Evolutionary conservation across 164 flowering plant species (phyloP).

Genomic region (Piper betle): DNA sequence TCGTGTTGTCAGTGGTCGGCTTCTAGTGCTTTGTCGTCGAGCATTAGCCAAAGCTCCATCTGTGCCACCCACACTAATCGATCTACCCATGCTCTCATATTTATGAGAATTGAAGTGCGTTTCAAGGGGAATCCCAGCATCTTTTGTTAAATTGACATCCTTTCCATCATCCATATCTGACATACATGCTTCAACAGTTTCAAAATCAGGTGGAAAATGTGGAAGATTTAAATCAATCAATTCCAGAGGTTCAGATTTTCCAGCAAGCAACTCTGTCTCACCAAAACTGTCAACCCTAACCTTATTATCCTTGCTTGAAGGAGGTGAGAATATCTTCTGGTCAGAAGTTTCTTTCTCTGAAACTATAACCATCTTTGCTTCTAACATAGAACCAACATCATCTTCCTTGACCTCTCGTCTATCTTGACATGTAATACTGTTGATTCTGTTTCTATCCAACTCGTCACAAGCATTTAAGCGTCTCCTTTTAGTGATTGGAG

Average conservation of each 20-base stretch:
- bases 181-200: conserved; percentile 15
- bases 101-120: background rate
- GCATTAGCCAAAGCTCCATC: conserved; percentile 17
- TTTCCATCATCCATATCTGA: conserved; percentile 8
- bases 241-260: conserved; percentile 10
- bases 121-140: conserved; percentile 2
- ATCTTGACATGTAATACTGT: conserved; percentile 4
- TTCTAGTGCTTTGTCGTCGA: conserved; percentile 61
- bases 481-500: conserved; percentile 26
- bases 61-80: conserved; percentile 7
- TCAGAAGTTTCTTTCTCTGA: conserved; percentile 8
- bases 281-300: conserved; percentile 9
- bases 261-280: conserved; percentile 11
- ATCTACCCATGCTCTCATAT: conserved; percentile 3
- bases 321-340: conserved; percentile 15
- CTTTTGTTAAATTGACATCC: conserved; percentile 6
- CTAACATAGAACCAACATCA: conserved; percentile 4
- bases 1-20: conserved; percentile 41
- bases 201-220: conserved; percentile 20
- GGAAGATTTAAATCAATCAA: conserved; percentile 46
- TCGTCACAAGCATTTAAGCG: conserved; percentile 27
- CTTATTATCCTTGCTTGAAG: conserved; percentile 16
- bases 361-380: conserved; percentile 8
- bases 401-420: conserved; percentile 13
- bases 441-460: conserved; percentile 9